phyloP scores from a whole-genome alignment of 2,329 filamentous ascomycete species.

The Septoria petroselini region DNA sequence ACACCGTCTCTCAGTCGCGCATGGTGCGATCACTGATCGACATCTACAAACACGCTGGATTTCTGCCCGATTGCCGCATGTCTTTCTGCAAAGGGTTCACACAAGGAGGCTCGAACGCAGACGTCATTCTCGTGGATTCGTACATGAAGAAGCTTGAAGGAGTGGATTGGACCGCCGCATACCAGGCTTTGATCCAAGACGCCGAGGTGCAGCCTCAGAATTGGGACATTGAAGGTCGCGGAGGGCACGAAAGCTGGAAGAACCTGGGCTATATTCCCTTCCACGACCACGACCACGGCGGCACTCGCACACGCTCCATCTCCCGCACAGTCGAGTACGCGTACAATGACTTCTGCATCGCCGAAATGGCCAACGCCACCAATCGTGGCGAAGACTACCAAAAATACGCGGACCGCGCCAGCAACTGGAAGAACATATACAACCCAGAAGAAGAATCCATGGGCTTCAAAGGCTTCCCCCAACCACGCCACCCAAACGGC shows the following conservation, averaged over 20 bases:
- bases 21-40: conserved; percentile 70
- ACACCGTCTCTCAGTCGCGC: conserved; percentile 59
- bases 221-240: conserved; percentile 40
- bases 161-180: conserved; percentile 39
- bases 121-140: conserved; percentile 66
- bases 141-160: conserved; percentile 61
- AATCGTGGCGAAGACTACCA: conserved; percentile 53
- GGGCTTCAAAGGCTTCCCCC: conserved; percentile 26
- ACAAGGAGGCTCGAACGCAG: conserved; percentile 71
- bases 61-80: conserved; percentile 73
- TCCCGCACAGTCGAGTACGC: conserved; percentile 47
- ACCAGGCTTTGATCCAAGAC: conserved; percentile 34
- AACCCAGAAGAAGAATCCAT: conserved; percentile 23
- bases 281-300: conserved; percentile 53
- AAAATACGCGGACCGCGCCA: conserved; percentile 57
- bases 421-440: conserved; percentile 56
- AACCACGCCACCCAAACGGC: conserved; percentile 22
- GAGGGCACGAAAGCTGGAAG: conserved; percentile 43
- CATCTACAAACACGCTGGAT: conserved; percentile 66
- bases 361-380: conserved; percentile 57
- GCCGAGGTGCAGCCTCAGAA: conserved; percentile 33
- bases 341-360: conserved; percentile 70
- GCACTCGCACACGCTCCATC: conserved; percentile 52
- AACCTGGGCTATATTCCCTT: conserved; percentile 41
- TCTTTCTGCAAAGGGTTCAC: conserved; percentile 68